Base-by-base conservation (phyloP, 2,329 filamentous ascomycete genomes). In the Colletotrichum sansevieriae region DNA sequence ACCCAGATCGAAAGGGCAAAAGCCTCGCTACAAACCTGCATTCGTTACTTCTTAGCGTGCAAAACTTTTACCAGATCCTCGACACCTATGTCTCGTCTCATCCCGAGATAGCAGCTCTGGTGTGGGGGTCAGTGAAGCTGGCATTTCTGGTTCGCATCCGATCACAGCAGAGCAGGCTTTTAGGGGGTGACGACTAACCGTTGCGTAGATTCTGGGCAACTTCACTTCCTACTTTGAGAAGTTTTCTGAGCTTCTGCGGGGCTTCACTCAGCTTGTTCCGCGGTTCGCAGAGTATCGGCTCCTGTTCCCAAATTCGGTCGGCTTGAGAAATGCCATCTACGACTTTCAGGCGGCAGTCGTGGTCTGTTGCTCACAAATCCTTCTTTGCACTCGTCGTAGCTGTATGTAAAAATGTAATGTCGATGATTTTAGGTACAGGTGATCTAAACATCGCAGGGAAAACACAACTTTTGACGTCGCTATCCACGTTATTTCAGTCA, bases 81-180 rank as follows among this genome's bases (percentile, higher is more conserved):
- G 76, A 79, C 18, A 80, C 77, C 1, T 79, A 78, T n/a, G 76
- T 80, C 25, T 80, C 78, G 1, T 77, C 80, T 0, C 70, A 81
- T 61, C 77, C 77, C 1, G 71, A 74, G 22, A 77, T 81, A 25
- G 78, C 82, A 7, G 79, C 79, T 4, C 72, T 83, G 2, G 75
- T 84, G 20, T 84, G 81, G 83, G 82, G 82, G 1, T 81, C 78
- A 47, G 73, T 83, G 3, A 80, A 80, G 66, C 68, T 84, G n/a
- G 78, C 82, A 13, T 74, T 84, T 51, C 73, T 78, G 58, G 77
- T 79, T 68, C 66, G 73, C 71, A 9, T 5, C 25, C 25, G 3
- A 25, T 25, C 25, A 25, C 25, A 25, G 3, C 3, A 25, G 25
- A 25, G 25, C 25, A 25, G 25, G 25, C 25, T 25, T 5, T 25